phyloP scores from a whole-genome alignment of 2,329 filamentous ascomycete species.

The Exophiala sp. region DNA sequence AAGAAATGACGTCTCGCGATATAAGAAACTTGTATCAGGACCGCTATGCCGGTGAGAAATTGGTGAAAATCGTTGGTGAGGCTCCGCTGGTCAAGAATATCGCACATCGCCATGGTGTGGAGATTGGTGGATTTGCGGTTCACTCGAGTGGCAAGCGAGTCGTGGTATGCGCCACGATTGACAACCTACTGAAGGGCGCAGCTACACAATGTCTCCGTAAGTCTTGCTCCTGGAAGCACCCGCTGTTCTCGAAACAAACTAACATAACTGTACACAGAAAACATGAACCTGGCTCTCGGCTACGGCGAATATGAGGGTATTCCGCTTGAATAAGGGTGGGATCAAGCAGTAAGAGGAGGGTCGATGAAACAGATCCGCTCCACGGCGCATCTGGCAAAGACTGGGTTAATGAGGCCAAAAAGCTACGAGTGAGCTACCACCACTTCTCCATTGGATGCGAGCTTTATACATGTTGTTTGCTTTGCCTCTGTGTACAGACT shows the following conservation, averaged over 20 bases:
- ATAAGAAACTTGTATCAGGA: slow-evolving; percentile 94
- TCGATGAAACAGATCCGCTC: too few species aligned
- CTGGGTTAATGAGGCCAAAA: too few species aligned
- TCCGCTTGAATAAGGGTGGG: slow-evolving; percentile 47
- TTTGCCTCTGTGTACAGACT: not conserved
- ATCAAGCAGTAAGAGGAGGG: not conserved
- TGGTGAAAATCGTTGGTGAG: slow-evolving; percentile 88
- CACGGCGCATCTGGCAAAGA: not conserved
- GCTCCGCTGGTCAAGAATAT: slow-evolving; percentile 80
- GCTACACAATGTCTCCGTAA: slow-evolving; percentile 86
- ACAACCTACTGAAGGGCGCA: slow-evolving; percentile 89
- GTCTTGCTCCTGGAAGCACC: slow-evolving; percentile 36
- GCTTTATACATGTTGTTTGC: not conserved
- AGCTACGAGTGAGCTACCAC: not conserved
- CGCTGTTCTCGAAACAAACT: slow-evolving; percentile 7
- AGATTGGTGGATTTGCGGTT: slow-evolving; percentile 94
- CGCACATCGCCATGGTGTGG: slow-evolving; percentile 75
- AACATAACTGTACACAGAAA: slow-evolving; percentile 51
- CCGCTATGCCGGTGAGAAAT: slow-evolving; percentile 88
- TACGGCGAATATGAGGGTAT: slow-evolving; percentile 87
- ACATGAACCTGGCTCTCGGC: slow-evolving; percentile 88
- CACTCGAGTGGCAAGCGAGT: slow-evolving; percentile 83
- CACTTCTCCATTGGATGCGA: not conserved
- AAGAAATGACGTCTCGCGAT: slow-evolving; percentile 83
- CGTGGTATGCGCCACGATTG: slow-evolving; percentile 89